Conservation (phyloP, 306 rosid genomes). For the Cicer yamashitae region DNA sequence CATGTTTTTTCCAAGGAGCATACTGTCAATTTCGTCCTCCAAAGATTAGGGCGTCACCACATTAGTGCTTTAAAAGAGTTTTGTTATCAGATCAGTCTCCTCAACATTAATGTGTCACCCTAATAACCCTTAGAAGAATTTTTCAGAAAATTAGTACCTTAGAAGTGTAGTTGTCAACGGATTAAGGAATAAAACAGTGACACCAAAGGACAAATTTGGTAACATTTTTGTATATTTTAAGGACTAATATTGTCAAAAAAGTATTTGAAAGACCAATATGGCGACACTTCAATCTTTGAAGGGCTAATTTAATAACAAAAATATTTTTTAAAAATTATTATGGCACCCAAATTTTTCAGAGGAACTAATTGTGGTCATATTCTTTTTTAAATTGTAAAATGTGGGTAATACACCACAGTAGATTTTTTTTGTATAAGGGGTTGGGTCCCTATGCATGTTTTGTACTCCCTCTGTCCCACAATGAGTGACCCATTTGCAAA, state of each 20-base stretch:
- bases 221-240: background rate
- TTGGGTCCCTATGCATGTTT: slow-evolving; percentile 33
- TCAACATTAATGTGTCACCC: slow-evolving; percentile 5
- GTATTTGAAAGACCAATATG: background rate
- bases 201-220: background rate
- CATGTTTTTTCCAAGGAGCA: background rate
- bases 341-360: background rate
- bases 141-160: slow-evolving; percentile 3
- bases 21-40: background rate
- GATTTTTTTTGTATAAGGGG: background rate
- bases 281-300: background rate
- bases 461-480: background rate
- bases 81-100: slow-evolving; percentile 7
- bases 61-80: background rate
- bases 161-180: background rate
- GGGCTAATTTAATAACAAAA: slow-evolving; percentile 2
- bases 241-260: background rate
- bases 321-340: background rate
- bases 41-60: background rate
- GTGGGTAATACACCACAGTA: background rate
- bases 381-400: slow-evolving; percentile 25
- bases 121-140: background rate
- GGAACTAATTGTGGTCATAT: background rate
- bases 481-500: no score
- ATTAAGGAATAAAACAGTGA: background rate